Percentiles rank a stretch among this genome's conserved stretches.
Conservation (phyloP, 164 flowering plant genomes). For the Taxillus chinensis region DNA sequence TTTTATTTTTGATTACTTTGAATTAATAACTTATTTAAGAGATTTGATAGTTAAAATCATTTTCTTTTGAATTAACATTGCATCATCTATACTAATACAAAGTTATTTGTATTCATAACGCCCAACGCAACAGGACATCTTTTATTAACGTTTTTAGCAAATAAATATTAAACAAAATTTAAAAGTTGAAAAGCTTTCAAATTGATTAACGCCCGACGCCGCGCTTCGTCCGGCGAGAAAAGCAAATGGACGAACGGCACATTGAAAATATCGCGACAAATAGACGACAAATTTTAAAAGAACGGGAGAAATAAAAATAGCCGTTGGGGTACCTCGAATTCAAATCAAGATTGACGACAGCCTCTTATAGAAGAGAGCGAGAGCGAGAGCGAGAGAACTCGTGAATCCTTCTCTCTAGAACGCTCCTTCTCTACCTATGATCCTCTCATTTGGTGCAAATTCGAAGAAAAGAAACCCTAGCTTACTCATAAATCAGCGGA, state of each 20-base stretch:
- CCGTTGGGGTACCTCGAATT: conserved; percentile 16
- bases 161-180: no score
- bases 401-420: not conserved
- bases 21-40: no score
- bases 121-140: no score
- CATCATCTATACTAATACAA: no score
- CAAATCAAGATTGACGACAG: not conserved
- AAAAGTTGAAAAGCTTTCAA: no score
- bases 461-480: not conserved
- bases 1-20: no score
- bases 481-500: not conserved
- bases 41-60: no score
- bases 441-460: not conserved
- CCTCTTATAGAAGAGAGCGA: not conserved
- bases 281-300: conserved; percentile 1
- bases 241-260: not conserved
- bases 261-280: not conserved
- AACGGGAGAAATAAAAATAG: conserved; percentile 13
- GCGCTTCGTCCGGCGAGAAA: no score
- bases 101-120: no score
- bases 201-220: no score
- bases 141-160: no score
- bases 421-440: not conserved
- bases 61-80: no score
- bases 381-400: not conserved